Evolutionary conservation across 2,329 filamentous ascomycete genomes (phyloP).

Genomic region (Phoma sp.): DNA sequence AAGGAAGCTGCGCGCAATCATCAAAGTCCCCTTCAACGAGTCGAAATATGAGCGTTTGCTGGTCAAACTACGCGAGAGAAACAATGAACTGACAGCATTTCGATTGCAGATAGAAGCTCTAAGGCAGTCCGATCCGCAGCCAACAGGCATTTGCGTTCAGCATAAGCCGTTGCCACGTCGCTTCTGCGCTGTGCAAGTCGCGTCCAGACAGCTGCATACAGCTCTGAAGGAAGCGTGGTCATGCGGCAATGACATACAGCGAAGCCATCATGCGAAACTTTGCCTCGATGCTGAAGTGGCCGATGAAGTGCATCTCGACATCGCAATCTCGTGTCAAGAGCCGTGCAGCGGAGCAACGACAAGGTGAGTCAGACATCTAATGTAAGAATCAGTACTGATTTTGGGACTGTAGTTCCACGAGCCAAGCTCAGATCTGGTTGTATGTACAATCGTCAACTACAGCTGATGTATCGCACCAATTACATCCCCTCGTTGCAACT

Average conservation of each 20-base stretch:
- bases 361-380: too few species aligned
- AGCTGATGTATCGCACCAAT: too few species aligned
- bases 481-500: too few species aligned
- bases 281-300: constrained; percentile 28
- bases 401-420: neutral
- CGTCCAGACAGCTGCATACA: neutral
- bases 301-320: constrained; percentile 28
- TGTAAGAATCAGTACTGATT: too few species aligned
- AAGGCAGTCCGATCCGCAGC: neutral
- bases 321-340: constrained; percentile 32
- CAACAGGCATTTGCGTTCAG: neutral
- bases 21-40: neutral
- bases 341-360: too few species aligned
- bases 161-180: neutral
- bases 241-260: constrained; percentile 25
- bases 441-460: constrained; percentile 31
- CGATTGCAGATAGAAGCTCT: neutral
- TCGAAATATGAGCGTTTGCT: neutral
- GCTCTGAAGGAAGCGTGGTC: constrained; percentile 18
- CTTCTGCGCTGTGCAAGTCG: neutral
- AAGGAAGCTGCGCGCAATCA: neutral
- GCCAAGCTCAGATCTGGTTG: constrained; percentile 31
- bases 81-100: neutral
- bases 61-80: neutral
- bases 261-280: constrained; percentile 31